phyloP scores from a whole-genome alignment of 2,329 filamentous ascomycete species.

The Coniochaeta sp. region DNA sequence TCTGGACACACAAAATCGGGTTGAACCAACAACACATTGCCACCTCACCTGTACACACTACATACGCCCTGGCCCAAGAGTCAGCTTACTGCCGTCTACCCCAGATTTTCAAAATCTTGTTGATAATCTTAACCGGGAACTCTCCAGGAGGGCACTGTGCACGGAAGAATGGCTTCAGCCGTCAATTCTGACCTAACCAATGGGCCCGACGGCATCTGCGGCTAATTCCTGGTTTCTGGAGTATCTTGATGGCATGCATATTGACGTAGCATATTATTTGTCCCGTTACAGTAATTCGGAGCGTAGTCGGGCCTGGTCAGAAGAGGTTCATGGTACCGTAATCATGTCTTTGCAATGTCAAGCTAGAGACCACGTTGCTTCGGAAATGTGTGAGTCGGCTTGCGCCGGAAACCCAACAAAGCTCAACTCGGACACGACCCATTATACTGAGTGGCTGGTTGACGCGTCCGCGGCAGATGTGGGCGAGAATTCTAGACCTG shows the following conservation, averaged over 20 bases:
- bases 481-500: background rate
- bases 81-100: background rate
- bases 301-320: background rate
- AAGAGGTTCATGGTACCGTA: background rate
- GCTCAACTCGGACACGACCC: background rate
- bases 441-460: background rate
- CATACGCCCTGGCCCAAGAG: background rate
- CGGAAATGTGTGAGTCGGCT: background rate
- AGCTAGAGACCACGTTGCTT: background rate
- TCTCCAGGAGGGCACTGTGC: background rate
- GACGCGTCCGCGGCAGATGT: background rate
- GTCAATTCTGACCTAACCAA: background rate
- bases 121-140: background rate
- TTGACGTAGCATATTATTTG: background rate
- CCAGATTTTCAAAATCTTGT: background rate
- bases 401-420: background rate
- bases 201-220: background rate
- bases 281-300: background rate
- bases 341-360: background rate
- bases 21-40: background rate
- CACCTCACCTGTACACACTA: no score
- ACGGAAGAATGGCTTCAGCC: background rate
- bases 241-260: background rate
- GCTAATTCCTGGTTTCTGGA: background rate
- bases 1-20: no score